Conservation (phyloP, 2,329 filamentous ascomycete species). For the Teratosphaeria pseudoeucalypti region DNA sequence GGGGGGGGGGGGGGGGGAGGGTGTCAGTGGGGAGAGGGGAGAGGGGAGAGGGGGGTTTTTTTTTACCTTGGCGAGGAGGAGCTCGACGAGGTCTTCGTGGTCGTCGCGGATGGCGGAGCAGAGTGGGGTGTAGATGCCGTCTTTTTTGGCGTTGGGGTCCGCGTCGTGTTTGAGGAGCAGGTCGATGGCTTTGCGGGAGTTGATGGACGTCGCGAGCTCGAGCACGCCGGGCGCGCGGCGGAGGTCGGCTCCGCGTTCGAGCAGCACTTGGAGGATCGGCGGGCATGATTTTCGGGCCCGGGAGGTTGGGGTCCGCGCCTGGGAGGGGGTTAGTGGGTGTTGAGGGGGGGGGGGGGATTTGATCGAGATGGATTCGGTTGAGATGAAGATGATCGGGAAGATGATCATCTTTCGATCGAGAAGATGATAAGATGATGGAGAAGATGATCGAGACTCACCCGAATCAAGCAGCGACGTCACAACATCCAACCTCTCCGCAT, state of each 20-base stretch:
- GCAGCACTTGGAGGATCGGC: conserved; percentile 47
- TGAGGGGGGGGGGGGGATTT: not conserved
- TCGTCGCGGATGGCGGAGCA: conserved; percentile 61
- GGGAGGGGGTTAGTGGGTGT: conserved; percentile 27
- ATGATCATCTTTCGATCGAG: no score
- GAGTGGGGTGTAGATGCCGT: conserved; percentile 57
- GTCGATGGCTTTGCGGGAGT: conserved; percentile 50
- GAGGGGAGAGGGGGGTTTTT: not conserved
- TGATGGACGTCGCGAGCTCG: conserved; percentile 53
- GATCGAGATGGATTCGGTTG: no score
- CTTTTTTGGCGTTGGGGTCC: conserved; percentile 52
- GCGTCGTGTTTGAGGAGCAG: conserved; percentile 53
- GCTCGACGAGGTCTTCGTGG: conserved; percentile 49
- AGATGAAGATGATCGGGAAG: no score
- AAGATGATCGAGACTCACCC: not conserved
- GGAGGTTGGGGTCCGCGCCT: conserved; percentile 56
- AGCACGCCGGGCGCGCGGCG: conserved; percentile 53
- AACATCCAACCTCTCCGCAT: conserved; percentile 45
- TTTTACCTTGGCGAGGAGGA: conserved; percentile 37
- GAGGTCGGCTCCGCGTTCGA: conserved; percentile 43
- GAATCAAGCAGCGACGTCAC: conserved; percentile 44
- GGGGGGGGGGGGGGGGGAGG: no score
- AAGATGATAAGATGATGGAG: no score
- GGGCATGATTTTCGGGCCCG: conserved; percentile 45
- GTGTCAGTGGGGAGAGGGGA: not conserved